Evolutionary conservation across 257 asterid genomes (phyloP), one percentile per base, ranked within the genome.

Genomic region (Solanum paucissectum): DNA sequence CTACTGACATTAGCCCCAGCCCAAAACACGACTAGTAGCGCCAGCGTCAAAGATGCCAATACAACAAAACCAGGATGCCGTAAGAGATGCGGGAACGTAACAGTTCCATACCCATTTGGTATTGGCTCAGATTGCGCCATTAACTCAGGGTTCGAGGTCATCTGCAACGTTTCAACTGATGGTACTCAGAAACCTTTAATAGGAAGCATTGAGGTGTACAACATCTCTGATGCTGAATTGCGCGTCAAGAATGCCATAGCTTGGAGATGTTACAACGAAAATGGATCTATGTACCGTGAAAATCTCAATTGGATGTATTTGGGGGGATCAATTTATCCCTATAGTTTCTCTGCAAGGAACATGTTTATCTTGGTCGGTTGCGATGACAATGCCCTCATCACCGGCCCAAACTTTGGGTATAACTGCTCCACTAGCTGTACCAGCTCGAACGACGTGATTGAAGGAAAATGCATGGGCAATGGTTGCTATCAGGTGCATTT

Each of bases 31-130:
- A 37, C 83, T 36, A 52, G 20, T 52, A 52, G 9, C 23, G 14
- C 62, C 62, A 52, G 21, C 62, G 40, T 84, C 23, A 88, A 25
- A 52, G 62, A 23, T 73, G 38, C 86, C 44, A 52, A 52, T 52
- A 52, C 62, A 52, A 68, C 93, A 16, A 88, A 87, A 62, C 91
- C 94, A 44, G 87, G 88, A 33, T 94, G 97, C 90, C 91, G 42
- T 12, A 85, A 86, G 83, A 37, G 64, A 85, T 94, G 97, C 6
- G 97, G 97, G 3, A 90, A 91, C 90, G 0, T 92, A 9, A 90
- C 95, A 5, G 90, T 93, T 12, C 94, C 93, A 9, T 94, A 87
- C 37, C 95, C 95, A 4, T 94, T 94, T 76, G 93, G 93, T 71
- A 44, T 91, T n/a, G 95, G 93, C 69, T 4, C 94, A 7, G 87